These are phyloP conservation scores for Cordyceps farinosa DNA, from an alignment of 2,329 filamentous ascomycete species.

Conservation along the genomic window DNA sequence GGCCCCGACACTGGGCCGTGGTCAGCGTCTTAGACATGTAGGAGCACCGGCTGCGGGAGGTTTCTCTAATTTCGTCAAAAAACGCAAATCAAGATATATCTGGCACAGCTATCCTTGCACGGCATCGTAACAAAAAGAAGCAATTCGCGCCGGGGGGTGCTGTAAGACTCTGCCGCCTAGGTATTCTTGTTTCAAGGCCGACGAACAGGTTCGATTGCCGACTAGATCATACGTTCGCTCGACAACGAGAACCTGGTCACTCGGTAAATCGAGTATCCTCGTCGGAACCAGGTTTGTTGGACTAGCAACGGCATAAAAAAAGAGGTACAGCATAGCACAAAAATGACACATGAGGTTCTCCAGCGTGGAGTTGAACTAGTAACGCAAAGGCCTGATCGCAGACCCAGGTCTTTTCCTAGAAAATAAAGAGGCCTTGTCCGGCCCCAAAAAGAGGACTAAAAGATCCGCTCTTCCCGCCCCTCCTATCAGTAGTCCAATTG, in stretches of 20 bases:
- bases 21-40: conserved; percentile 3
- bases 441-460: not conserved
- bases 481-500: conserved; percentile 1
- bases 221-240: not conserved
- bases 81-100: not conserved
- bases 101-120: not conserved
- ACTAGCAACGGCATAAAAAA: conserved; percentile 5
- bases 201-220: not conserved
- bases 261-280: not conserved
- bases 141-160: not conserved
- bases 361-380: not conserved
- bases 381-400: not conserved
- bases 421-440: not conserved
- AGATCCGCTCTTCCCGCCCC: conserved; percentile 10
- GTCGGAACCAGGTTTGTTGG: not conserved
- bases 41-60: not conserved
- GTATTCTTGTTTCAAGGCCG: not conserved
- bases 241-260: not conserved
- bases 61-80: not conserved
- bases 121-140: not conserved
- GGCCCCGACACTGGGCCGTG: not conserved
- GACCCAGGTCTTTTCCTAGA: not conserved
- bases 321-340: not conserved
- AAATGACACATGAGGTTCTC: not conserved
- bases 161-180: not conserved